phyloP scores from a whole-genome alignment of 352 stramenopile species.

The Thraustochytrium sp. region DNA sequence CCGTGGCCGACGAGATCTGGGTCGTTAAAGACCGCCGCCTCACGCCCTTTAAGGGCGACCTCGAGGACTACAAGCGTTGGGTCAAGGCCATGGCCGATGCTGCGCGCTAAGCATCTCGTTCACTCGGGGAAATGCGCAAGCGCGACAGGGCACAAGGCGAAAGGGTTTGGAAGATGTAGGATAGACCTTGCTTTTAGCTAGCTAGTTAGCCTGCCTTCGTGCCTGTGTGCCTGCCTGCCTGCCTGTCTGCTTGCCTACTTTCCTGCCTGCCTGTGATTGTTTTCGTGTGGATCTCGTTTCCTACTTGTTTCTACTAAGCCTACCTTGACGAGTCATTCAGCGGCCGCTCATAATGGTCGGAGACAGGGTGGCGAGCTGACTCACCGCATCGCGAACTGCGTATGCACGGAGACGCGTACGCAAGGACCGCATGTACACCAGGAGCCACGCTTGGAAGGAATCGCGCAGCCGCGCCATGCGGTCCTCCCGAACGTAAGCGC shows the following conservation, averaged over 20 bases:
- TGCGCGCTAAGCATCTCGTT: not conserved
- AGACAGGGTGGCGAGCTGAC: not conserved
- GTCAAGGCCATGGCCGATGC: not conserved
- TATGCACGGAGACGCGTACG: not conserved
- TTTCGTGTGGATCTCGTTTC: not conserved
- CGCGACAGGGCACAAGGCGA: too few relatives aligned
- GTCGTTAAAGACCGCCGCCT: conserved; percentile 94
- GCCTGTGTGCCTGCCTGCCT: too few relatives aligned
- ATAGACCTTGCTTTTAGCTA: too few relatives aligned
- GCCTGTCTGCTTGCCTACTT: too few relatives aligned
- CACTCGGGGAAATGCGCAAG: too few relatives aligned
- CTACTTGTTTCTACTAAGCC: not conserved
- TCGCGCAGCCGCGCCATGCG: not conserved
- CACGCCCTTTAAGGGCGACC: conserved; percentile 91
- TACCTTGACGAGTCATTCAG: too few relatives aligned
- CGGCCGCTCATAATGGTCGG: not conserved
- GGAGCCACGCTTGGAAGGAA: not conserved
- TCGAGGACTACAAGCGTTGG: conserved; percentile 93
- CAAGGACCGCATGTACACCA: not conserved
- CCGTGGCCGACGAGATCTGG: conserved; percentile 95
- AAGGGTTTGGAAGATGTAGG: too few relatives aligned
- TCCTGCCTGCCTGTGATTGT: too few relatives aligned
- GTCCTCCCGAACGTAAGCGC: not conserved
- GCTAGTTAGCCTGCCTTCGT: too few relatives aligned
- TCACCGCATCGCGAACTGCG: not conserved